Base-by-base conservation (phyloP, 2,329 filamentous ascomycete species). In the Alternaria infectoria region DNA sequence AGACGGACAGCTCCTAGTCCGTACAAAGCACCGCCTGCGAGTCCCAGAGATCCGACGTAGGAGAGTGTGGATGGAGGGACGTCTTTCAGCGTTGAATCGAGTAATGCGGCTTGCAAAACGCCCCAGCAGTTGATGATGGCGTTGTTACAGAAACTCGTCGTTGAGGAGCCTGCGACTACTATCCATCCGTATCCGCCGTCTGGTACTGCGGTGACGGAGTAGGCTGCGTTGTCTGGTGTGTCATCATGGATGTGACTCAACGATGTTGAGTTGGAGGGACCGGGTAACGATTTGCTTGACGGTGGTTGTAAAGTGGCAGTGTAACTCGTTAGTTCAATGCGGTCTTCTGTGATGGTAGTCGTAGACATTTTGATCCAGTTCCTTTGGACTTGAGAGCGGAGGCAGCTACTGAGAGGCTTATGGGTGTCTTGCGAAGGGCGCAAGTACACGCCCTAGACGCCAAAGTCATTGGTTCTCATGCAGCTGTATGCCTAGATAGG, bases 71-170 rank as follows among this genome's bases (percentile, higher is more conserved):
- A 84, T 0, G 86, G 80, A 0, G 82, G 81, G 0, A 68, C 66
- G 17, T 64, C n/a, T 0, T 82, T 82, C 1, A 88, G 76, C 0
- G 80, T 79, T 10, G 83, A 77, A 32, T 84, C 76, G 4, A 88
- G 83, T 1, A 90, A 81, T 0, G 84, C 87, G 5, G 82, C 81
- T 74, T 90, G 88, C 50, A 89, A 78, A 0, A 90, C 83, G 23
- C 88, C 88, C 87, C 88, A 90, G 65, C 82, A 83, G 70, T 88
- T 88, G 8, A 82, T 82, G 0, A 83, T 86, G 54, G 87, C 87
- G 52, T 86, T 83, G 55, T 85, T 70, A 69, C 74, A 77, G 80
- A 86, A 89, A 2, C 84, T 82, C 11, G 88, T 69, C 1, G 86
- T 70, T 3, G 83, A 82, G 67, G 85, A 87, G 30, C 80, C 81